phyloP scores from a whole-genome alignment of 345 rosid species.

The Microcos paniculata region DNA sequence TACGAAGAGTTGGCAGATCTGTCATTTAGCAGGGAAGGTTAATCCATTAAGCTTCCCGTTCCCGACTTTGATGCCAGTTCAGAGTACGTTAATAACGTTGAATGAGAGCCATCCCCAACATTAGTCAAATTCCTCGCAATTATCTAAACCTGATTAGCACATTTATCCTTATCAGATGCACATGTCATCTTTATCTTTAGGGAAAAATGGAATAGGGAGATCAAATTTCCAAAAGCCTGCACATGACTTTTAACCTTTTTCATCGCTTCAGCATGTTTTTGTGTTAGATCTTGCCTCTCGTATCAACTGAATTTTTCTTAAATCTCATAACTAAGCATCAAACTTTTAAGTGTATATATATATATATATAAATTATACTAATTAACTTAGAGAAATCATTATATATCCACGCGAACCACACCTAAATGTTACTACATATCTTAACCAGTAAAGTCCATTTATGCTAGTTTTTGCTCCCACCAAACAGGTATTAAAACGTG shows the following conservation, averaged over 20 bases:
- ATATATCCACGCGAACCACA: no score
- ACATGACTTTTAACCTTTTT: constrained; percentile 8
- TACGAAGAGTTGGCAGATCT: constrained; percentile 17
- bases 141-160: constrained; percentile 5
- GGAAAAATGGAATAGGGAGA: not conserved
- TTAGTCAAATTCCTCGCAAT: constrained; percentile 9
- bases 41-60: not conserved
- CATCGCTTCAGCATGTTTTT: constrained; percentile 6
- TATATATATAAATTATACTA: no score
- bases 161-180: constrained; percentile 1
- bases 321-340: not conserved
- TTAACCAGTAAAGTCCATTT: not conserved
- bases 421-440: not conserved
- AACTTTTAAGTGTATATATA: not conserved
- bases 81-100: constrained; percentile 24
- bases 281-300: constrained; percentile 11
- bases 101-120: constrained; percentile 19
- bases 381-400: no score
- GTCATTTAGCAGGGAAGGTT: constrained; percentile 15
- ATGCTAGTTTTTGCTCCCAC: not conserved
- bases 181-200: not conserved
- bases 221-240: not conserved
- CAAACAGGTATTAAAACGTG: not conserved
- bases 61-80: not conserved
- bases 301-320: not conserved